Evolutionary conservation across 208 protist species (phyloP).

Genomic region (Leishmania turanica): DNA sequence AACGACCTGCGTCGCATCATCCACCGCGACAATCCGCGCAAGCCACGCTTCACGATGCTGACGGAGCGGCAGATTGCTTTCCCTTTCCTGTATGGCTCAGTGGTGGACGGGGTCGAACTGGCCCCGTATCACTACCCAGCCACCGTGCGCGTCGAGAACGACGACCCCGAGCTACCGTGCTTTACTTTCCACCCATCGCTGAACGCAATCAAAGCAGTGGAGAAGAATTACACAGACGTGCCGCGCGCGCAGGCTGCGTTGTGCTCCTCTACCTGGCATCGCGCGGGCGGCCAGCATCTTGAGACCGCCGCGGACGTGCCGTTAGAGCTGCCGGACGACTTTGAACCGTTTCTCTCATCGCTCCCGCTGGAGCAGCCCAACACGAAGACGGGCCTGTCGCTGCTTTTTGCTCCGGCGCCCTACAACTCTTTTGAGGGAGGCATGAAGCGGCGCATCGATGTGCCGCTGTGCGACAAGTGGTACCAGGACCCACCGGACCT

Average conservation of each 20-base stretch:
- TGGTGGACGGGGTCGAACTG: conserved; percentile 95
- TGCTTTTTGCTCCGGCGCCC: conserved; percentile 98
- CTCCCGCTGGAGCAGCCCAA: conserved; percentile 90
- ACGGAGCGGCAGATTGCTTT: conserved; percentile 99
- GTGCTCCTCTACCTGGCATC: conserved; percentile 37
- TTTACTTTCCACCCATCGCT: conserved; percentile 99
- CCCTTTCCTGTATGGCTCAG: conserved; percentile 99
- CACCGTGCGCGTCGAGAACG: conserved; percentile 92
- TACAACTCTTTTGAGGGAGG: conserved; percentile 97
- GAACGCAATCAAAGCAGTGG: conserved; percentile 96
- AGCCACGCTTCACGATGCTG: conserved; percentile 95
- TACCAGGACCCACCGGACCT: conserved; percentile 95
- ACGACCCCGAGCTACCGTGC: conserved; percentile 97
- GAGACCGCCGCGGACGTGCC: conserved; percentile 32
- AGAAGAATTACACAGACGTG: conserved; percentile 46
- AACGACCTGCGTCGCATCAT: conserved; percentile 99
- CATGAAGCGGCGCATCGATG: conserved; percentile 97
- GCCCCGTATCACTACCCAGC: conserved; percentile 95
- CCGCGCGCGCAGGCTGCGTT: conserved; percentile 32
- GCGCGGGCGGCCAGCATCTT: conserved; percentile 19
- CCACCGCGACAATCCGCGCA: conserved; percentile 95
- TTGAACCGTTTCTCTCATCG: conserved; percentile 85
- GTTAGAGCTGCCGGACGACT: conserved; percentile 59
- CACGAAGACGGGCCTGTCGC: conserved; percentile 95
- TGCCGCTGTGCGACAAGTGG: conserved; percentile 99